Conservation (phyloP, 2,329 filamentous ascomycete genomes). For the Trichoderma sp. region DNA sequence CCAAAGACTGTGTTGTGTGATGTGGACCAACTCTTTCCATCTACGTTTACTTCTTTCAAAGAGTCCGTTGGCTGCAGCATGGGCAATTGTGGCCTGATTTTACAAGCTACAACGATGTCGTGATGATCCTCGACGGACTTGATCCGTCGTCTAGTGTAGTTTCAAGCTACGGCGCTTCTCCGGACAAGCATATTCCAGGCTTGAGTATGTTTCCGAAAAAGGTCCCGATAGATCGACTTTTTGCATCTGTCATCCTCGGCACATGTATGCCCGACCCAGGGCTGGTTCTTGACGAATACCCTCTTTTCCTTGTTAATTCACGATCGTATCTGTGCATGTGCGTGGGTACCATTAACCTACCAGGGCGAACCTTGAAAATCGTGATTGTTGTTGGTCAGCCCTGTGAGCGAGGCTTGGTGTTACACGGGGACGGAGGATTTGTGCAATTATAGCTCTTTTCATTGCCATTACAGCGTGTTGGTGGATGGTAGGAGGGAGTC, state of each 20-base stretch:
- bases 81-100: background rate
- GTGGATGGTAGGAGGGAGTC: background rate
- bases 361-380: background rate
- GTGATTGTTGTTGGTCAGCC: background rate
- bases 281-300: background rate
- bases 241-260: background rate
- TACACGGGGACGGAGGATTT: background rate
- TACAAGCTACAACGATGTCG: background rate
- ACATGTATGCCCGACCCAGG: background rate
- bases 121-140: background rate
- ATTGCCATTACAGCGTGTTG: background rate
- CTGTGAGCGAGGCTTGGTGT: conserved; percentile 10
- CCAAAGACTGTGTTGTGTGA: background rate
- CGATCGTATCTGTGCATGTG: background rate
- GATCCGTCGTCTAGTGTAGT: background rate
- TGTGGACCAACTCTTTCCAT: background rate
- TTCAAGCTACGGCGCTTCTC: conserved; percentile 1
- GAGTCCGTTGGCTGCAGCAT: background rate
- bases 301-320: background rate
- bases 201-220: background rate
- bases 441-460: too few species aligned
- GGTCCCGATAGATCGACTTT: background rate
- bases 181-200: background rate
- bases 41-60: background rate
- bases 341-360: background rate